Evolutionary conservation across 2,329 filamentous ascomycete species (phyloP), one percentile per base, ranked within the genome.

Genomic region (Scedosporium aurantiacum): DNA sequence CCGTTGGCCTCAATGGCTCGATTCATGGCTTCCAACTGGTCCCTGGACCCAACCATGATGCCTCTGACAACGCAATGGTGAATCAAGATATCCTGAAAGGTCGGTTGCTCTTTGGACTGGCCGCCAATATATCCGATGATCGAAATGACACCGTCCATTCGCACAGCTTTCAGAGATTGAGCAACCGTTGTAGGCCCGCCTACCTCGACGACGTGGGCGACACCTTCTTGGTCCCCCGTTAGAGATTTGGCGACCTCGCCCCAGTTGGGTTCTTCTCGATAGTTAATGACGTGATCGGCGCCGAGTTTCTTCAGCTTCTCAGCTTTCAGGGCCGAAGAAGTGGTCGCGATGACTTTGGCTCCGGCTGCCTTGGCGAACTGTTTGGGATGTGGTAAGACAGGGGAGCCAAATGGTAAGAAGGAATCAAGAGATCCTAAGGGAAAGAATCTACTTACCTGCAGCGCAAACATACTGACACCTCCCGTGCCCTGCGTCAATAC

Each of bases 261-360:
- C 82, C 82, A 85, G 65, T 78, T 75, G 0, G 71, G 63, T 45
- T 77, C 77, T 41, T 78, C 74, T 60, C 73, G 73, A 72, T 85
- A 84, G 73, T 84, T 84, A 68, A 85, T 74, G 58, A 84, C 74
- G 64, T 83, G 76, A 65, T 81, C 76, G 0, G 80, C 82, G 41
- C 82, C 82, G 7, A 81, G 71, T 64, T 75, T 72, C 70, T 79
- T 79, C 14, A 85, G 73, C 28, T 69, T 68, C 28, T 78, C 73
- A 3, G 71, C 77, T 69, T 85, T 85, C 2, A 72, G 71, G 0
- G 70, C 67, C 0, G 77, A 79, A 1, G 78, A 82, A 0, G 82
- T 85, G 0, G 82, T 85, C 0, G 82, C 79, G 61, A 85, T 82
- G 58, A 85, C 81, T 5, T 69, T 76, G 0, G 82, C 82, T 28